Base-by-base conservation (phyloP, 371 early-diverging fungal species). In the Rhizomucor miehei region DNA sequence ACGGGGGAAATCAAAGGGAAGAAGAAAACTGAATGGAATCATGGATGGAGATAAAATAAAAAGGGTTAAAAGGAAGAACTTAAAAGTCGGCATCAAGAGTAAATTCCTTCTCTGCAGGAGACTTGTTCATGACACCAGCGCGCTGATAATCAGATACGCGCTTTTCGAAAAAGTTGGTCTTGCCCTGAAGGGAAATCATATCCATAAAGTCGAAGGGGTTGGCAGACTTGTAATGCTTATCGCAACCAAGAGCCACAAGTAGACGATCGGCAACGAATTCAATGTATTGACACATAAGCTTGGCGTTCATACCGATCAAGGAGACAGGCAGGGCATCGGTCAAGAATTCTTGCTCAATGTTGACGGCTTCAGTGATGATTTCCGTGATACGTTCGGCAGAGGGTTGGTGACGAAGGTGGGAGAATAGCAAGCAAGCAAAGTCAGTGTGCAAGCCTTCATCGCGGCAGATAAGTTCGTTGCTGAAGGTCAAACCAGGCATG, bases 141-240 rank as follows among this genome's bases (percentile, higher is more conserved):
- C 96, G 97, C 69, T 99, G 98, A 74, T 99, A 99, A 66, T 99
- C 99, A 14, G 95, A 93, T 36, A 99, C 99, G 63, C 90, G 90
- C 87, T 99, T 99, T 79, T 99, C 99, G 65, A 99, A 99, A 82
- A 99, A 99, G 85, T 99, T 99, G 52, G 99, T 98, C 84, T 99
- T 99, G 64, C 99, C 99, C 75, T 96, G 96, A 59, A 99, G 81
- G 25, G 96, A 95, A 69, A 99, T 99, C 82, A 98, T 78, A 69
- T 99, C 99, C 99, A 99, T 99, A 66, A 99, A 99, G 71, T 99
- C 99, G 63, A 99, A 99, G 44, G 99, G 99, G 70, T 99, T 99
- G 62, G 88, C 78, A 3, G 82, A 86, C 39, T 91, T 86, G 84
- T 92, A 99, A 58, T 84, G 66, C 81, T 99, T 99, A 45, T 74